Evolutionary conservation across 108 stramenopile genomes (phyloP), one percentile per base, ranked within the genome.

Genomic region (Nitzschia sp.): DNA sequence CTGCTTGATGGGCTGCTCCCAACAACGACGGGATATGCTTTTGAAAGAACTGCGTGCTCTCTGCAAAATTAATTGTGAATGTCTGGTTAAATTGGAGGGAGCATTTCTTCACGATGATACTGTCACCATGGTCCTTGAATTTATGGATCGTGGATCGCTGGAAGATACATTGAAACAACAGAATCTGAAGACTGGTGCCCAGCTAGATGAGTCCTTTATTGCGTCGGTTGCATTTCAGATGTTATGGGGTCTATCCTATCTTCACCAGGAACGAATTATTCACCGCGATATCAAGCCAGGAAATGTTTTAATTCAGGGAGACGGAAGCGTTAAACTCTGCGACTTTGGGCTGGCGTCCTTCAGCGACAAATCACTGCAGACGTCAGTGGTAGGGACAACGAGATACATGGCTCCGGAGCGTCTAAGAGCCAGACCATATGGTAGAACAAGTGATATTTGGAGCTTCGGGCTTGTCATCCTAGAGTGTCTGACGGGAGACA

Each of bases 201-300:
- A 17, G 19, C 18, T 48, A 23, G n/a, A 66, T 29, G 63, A 60
- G 57, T 30, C 28, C 36, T 54, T 56, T 68, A 38, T 88, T 47
- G 95, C 94, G 15, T 79, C 89, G 0, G 70, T 86, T 46, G 69
- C 91, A 8, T 91, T 79, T 67, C 93, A 98, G 77, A 76, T 93
- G 47, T 56, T 96, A 6, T 87, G 87, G 86, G 97, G 96, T 4
- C 66, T 98, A 29, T 78, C 70, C 1, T 94, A 92, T 66, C 70
- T 98, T n/a, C 97, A 98, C 67, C 66, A 74, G 55, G 87, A 92
- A 74, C 63, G 71, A 31, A 80, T 87, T 38, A 65, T 98, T 30
- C 97, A 98, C 59, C 74, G 97, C 5, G 97, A 98, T 72, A 80
- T 97, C 28, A 98, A 98, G 83, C 96, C 95, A 11, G 95, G 78